Evolutionary conservation across 108 stramenopile species (phyloP).

Genomic region (Chaetoceros muelleri): DNA sequence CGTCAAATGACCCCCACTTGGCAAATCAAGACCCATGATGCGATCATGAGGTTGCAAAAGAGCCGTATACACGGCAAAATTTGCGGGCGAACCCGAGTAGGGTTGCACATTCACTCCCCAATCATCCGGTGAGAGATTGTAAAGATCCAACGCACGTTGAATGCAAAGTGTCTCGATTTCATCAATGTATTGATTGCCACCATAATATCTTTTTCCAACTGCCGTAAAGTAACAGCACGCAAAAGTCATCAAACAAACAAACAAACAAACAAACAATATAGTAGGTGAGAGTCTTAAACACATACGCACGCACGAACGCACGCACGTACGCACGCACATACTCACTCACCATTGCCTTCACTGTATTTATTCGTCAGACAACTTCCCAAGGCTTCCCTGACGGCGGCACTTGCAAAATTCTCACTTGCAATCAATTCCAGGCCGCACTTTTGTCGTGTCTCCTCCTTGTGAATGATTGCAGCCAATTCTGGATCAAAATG

Average conservation of each 20-base stretch:
- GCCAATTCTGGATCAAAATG: slow-evolving; percentile 57
- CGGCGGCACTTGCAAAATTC: slow-evolving; percentile 95
- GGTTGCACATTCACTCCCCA: slow-evolving; percentile 99
- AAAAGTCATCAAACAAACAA: neutral
- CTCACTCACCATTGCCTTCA: slow-evolving; percentile 77
- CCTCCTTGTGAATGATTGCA: slow-evolving; percentile 69
- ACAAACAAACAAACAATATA: neutral
- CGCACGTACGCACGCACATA: slow-evolving; percentile 13
- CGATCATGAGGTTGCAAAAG: slow-evolving; percentile 96
- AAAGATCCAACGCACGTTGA: slow-evolving; percentile 85
- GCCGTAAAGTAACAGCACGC: neutral
- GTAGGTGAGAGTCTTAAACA: neutral
- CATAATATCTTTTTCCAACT: slow-evolving; percentile 97
- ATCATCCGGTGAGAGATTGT: slow-evolving; percentile 61
- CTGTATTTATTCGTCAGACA: slow-evolving; percentile 99
- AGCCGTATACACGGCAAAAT: slow-evolving; percentile 98
- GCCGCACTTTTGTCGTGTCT: slow-evolving; percentile 74
- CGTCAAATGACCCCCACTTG: slow-evolving; percentile 97
- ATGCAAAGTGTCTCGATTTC: slow-evolving; percentile 93
- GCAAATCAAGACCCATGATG: slow-evolving; percentile 99
- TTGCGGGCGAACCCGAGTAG: slow-evolving; percentile 96
- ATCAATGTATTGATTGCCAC: slow-evolving; percentile 94
- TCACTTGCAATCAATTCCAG: slow-evolving; percentile 99
- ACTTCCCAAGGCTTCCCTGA: slow-evolving; percentile 91
- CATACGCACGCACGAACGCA: neutral